These are phyloP conservation scores for Starmera amethionina DNA, from an alignment of 805 yeast species.

Conservation along the genomic window DNA sequence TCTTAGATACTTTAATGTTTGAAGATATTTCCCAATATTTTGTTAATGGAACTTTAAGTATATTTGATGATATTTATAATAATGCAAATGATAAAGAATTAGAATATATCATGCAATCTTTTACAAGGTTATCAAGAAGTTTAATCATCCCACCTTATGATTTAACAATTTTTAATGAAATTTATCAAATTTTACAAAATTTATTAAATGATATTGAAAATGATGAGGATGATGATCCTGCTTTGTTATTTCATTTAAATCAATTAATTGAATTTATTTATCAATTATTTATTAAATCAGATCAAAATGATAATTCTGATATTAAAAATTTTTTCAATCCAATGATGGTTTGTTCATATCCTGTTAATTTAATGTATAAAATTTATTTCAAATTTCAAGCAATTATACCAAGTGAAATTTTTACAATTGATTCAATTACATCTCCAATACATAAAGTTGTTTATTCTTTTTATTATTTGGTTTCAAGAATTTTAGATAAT, in stretches of 20 bases:
- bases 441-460: constrained; percentile 9
- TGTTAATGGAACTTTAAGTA: constrained; percentile 9
- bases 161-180: constrained; percentile 9
- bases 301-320: not conserved
- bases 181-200: constrained; percentile 7
- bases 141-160: constrained; percentile 14
- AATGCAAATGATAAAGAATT: constrained; percentile 5
- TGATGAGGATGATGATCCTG: not conserved
- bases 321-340: constrained; percentile 1
- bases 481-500: constrained; percentile 13
- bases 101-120: constrained; percentile 4
- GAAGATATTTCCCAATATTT: constrained; percentile 5
- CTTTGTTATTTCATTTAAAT: too few species aligned
- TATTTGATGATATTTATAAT: constrained; percentile 10
- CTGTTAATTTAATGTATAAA: constrained; percentile 7
- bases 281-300: not conserved
- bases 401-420: constrained; percentile 12
- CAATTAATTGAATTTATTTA: not conserved
- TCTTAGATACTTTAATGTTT: constrained; percentile 7
- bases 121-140: constrained; percentile 1
- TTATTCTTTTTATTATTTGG: constrained; percentile 7
- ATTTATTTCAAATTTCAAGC: constrained; percentile 7
- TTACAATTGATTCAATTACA: constrained; percentile 4
- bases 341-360: constrained; percentile 8
- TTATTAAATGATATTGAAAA: constrained; percentile 2